Evolutionary conservation across 495 filamentous ascomycete species (phyloP).

Genomic region (Penicillium flavigenum): DNA sequence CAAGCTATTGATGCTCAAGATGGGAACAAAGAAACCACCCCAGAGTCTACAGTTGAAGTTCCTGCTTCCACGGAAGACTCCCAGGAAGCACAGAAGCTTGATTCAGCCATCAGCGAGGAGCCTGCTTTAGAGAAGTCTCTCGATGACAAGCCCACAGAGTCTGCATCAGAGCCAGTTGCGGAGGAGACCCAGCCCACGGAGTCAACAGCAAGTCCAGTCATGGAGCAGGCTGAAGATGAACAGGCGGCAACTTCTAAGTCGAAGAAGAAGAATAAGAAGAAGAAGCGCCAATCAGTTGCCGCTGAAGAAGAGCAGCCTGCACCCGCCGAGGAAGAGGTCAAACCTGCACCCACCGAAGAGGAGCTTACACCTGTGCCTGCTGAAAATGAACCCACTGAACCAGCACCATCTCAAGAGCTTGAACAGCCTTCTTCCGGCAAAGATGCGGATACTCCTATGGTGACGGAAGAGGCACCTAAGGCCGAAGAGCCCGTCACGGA

Average conservation of each 20-base stretch:
- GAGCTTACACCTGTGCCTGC: not conserved
- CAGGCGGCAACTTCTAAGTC: conserved; percentile 4
- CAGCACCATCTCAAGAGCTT: not conserved
- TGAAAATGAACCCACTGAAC: not conserved
- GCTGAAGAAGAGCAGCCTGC: not conserved
- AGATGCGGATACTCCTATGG: not conserved
- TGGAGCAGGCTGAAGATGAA: conserved; percentile 6
- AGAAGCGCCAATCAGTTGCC: conserved; percentile 2
- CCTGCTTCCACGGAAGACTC: not conserved
- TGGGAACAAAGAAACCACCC: not conserved
- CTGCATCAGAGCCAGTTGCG: not conserved
- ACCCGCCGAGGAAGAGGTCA: no score
- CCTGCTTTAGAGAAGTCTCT: conserved; percentile 4
- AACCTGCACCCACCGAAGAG: not conserved
- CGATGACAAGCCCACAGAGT: conserved; percentile 1
- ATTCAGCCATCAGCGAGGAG: not conserved
- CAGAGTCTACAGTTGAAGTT: not conserved
- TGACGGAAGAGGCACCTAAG: conserved; percentile 2
- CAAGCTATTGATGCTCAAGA: not conserved
- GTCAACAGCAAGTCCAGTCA: not conserved
- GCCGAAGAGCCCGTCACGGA: conserved; percentile 4
- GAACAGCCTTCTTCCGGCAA: not conserved
- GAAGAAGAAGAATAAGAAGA: conserved; percentile 19
- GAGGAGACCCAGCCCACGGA: conserved; percentile 8
- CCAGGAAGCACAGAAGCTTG: conserved; percentile 4